Percentiles rank a stretch among this genome's conserved stretches.
These are phyloP conservation scores for Penicillium sp. DNA, from an alignment of 2,329 filamentous ascomycete genomes.

Conservation along the genomic window DNA sequence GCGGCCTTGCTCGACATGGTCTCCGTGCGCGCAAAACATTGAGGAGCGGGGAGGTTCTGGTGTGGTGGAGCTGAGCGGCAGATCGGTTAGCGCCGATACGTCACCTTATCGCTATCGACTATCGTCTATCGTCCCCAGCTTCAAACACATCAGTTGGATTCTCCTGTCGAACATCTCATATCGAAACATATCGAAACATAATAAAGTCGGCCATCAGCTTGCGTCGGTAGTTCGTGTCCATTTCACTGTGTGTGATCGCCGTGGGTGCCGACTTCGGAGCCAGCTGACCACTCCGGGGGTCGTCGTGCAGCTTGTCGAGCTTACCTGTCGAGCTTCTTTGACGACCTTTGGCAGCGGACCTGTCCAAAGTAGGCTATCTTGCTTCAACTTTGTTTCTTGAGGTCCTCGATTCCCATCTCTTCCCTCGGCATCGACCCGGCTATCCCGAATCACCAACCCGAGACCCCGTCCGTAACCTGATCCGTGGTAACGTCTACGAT, in stretches of 20 bases:
- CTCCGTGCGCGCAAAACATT: conserved; percentile 9
- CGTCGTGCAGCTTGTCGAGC: not conserved
- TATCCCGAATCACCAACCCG: not conserved
- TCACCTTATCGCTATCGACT: conserved; percentile 22
- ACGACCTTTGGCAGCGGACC: not conserved
- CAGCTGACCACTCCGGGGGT: not conserved
- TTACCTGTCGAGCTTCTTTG: not conserved
- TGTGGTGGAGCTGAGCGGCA: conserved; percentile 15
- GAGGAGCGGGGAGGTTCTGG: conserved; percentile 20
- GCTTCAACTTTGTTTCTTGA: not conserved
- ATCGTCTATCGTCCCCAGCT: conserved; percentile 14
- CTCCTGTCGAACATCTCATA: not conserved
- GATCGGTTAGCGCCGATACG: conserved; percentile 25
- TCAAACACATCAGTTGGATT: not conserved
- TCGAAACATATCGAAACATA: not conserved
- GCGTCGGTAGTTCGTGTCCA: not conserved
- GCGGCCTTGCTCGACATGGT: conserved; percentile 61
- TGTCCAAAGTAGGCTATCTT: not conserved
- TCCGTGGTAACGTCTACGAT: conserved; percentile 48
- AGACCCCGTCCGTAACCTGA: not conserved
- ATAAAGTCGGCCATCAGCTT: not conserved
- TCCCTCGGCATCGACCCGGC: not conserved
- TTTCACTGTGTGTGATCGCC: not conserved
- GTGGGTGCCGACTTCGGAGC: not conserved
- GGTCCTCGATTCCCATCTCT: not conserved